A percentile compares a stretch with the other conserved stretches of the same genome.
phyloP scores from a whole-genome alignment of 1,284 basidiomycete species.

The Hortiboletus rubellus region DNA sequence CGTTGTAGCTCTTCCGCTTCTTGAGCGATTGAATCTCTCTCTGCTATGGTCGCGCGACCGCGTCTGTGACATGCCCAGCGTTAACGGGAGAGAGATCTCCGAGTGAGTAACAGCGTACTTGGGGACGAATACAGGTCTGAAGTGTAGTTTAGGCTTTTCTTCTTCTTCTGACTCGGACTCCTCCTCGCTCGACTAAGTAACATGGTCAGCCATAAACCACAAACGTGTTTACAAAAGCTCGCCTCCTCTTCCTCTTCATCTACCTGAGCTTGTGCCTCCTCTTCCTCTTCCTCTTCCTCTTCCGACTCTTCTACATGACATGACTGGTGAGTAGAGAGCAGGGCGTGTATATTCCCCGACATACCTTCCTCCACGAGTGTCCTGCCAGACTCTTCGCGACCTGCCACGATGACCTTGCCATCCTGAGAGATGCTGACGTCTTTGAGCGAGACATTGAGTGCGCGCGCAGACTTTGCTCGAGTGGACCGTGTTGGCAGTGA shows the following conservation, averaged over 20 bases:
- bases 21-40: conserved; percentile 62
- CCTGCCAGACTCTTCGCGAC: conserved; percentile 69
- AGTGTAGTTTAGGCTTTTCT: conserved; percentile 61
- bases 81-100: conserved; percentile 1
- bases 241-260: conserved; percentile 47
- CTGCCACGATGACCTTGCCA: conserved; percentile 75
- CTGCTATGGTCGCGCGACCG: conserved; percentile 63
- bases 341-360: conserved; percentile 17
- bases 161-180: conserved; percentile 72
- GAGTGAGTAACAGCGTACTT: conserved; percentile 53
- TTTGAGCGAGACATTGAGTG: conserved; percentile 70
- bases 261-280: conserved; percentile 37
- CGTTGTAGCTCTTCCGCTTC: conserved; percentile 68
- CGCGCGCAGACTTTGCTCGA: conserved; percentile 40
- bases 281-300: conserved; percentile 40
- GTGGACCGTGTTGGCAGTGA: conserved; percentile 37
- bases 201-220: conserved; percentile 13
- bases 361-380: conserved; percentile 53
- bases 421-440: conserved; percentile 77
- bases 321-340: conserved; percentile 10
- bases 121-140: conserved; percentile 88
- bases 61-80: conserved; percentile 48
- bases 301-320: conserved; percentile 42
- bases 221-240: not conserved
- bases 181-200: conserved; percentile 70